Conservation (phyloP, 371 early-diverging fungal genomes). For the Mucor lusitanicus region DNA sequence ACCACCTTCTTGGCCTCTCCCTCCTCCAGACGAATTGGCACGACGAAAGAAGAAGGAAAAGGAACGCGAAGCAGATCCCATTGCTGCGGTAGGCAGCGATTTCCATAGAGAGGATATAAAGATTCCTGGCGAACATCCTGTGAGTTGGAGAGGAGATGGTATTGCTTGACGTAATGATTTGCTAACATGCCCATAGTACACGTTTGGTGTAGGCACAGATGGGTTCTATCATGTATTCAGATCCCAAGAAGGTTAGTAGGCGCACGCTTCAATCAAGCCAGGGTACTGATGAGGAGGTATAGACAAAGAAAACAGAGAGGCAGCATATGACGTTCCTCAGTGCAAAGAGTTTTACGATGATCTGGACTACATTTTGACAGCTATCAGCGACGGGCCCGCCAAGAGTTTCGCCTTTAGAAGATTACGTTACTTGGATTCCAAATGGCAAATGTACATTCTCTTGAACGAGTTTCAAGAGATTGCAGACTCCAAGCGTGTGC, state of each 20-base stretch:
- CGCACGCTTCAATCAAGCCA: background rate
- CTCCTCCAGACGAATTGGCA: constrained; percentile 47
- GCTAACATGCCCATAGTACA: constrained; percentile 16
- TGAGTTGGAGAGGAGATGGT: constrained; percentile 13
- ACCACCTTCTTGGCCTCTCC: constrained; percentile 68
- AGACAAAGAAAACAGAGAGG: constrained; percentile 8
- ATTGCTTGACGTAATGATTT: background rate
- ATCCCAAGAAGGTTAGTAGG: constrained; percentile 19
- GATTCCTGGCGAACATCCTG: constrained; percentile 63
- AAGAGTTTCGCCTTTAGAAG: constrained; percentile 95
- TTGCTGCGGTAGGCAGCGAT: constrained; percentile 53
- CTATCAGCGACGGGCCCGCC: constrained; percentile 91
- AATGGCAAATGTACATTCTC: constrained; percentile 93
- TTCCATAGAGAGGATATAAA: constrained; percentile 64
- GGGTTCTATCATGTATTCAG: constrained; percentile 39
- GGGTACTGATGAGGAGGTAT: background rate
- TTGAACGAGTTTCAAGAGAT: constrained; percentile 94
- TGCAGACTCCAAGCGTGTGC: constrained; percentile 92
- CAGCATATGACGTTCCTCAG: constrained; percentile 64
- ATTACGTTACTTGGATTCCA: constrained; percentile 91
- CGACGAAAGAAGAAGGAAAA: constrained; percentile 46
- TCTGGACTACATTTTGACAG: constrained; percentile 80
- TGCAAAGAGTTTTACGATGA: constrained; percentile 90
- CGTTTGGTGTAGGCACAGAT: constrained; percentile 28
- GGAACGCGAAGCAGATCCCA: constrained; percentile 53